A percentile compares a stretch with the other conserved stretches of the same genome.
Evolutionary conservation across 768 basidiomycete genomes (phyloP).

Genomic region (Sarcomyxa edulis): DNA sequence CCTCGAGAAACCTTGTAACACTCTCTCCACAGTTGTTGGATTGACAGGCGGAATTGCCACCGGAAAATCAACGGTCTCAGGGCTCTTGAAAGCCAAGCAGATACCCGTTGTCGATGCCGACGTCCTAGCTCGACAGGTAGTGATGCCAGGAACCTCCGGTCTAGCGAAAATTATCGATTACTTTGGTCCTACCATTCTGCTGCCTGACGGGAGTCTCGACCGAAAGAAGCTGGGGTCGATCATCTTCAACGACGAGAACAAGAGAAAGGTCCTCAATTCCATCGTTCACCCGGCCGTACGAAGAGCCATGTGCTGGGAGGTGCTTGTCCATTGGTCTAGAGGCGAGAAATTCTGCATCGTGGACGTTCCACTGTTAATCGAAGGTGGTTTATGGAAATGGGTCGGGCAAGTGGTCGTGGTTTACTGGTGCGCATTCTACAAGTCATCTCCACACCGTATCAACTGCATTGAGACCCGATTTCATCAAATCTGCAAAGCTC

Average conservation of each 20-base stretch:
- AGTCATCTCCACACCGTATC: constrained; percentile 1
- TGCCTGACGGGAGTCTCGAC: constrained; percentile 68
- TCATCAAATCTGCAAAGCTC: constrained; percentile 45
- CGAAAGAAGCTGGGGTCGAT: constrained; percentile 78
- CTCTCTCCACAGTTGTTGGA: constrained; percentile 74
- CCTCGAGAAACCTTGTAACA: too few species aligned
- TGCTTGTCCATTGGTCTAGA: constrained; percentile 66
- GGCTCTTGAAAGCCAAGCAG: constrained; percentile 54
- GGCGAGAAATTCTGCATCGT: constrained; percentile 79
- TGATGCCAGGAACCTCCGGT: constrained; percentile 75
- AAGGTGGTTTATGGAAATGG: constrained; percentile 79
- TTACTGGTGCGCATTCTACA: constrained; percentile 63
- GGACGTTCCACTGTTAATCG: constrained; percentile 91
- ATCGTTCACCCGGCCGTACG: constrained; percentile 93
- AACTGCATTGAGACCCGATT: background rate
- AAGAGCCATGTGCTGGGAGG: constrained; percentile 63
- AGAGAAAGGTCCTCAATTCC: constrained; percentile 69
- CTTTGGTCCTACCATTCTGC: constrained; percentile 71
- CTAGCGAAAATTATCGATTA: constrained; percentile 58
- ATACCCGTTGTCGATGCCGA: constrained; percentile 95
- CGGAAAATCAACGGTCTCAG: constrained; percentile 91
- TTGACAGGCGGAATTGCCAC: constrained; percentile 96
- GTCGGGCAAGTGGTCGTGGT: constrained; percentile 85
- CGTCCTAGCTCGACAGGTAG: constrained; percentile 78
- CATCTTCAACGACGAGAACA: constrained; percentile 73